Evolutionary conservation across 2,329 filamentous ascomycete species (phyloP), one percentile per base, ranked within the genome.

Genomic region (Penicillium paneum): DNA sequence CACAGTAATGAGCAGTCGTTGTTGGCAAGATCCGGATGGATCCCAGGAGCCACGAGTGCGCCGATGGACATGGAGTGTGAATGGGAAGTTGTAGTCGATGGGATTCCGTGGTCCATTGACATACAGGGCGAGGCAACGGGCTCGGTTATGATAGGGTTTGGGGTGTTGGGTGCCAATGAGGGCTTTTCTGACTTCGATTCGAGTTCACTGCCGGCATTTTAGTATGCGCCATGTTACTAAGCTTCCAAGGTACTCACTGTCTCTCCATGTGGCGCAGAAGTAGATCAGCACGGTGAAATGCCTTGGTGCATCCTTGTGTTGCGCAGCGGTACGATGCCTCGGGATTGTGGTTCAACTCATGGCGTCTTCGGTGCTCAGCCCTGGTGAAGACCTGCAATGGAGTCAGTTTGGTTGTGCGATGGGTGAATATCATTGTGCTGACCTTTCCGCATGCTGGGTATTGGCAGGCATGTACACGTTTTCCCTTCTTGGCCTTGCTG

Each of bases 401-500:
- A 40, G 38, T 54, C 48, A 58, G 53, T 52, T 54, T 47, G 58
- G 52, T 52, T 54, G 34, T 49, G 13, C 19, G 29, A 38, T 40
- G 8, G 12, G 5, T 34, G 52, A 29, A 44, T 56, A 42, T 53
- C 50, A 40, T 41, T 24, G 42, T 36, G 63, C 72, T 55, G 58
- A 78, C 76, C 72, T 80, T 80, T 56, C 69, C 70, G 61, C 78
- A 80, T 36, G 77, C 76, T 15, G 75, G 74, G 55, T 68, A 77
- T 54, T 77, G 71, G 61, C 78, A 80, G 8, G 71, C 71, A 60
- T 80, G 78, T 13, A 80, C 78, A 48, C 76, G 74, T 64, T 79
- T 79, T 29, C 78, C 78, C 64, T 80, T 80, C 68, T 79, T 80
- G 12, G 78, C 78, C 63, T 79, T 80, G 68, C 78, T 80, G 60